Base-by-base conservation (phyloP, 139 green algal species). In the Zygnema cylindricum region DNA sequence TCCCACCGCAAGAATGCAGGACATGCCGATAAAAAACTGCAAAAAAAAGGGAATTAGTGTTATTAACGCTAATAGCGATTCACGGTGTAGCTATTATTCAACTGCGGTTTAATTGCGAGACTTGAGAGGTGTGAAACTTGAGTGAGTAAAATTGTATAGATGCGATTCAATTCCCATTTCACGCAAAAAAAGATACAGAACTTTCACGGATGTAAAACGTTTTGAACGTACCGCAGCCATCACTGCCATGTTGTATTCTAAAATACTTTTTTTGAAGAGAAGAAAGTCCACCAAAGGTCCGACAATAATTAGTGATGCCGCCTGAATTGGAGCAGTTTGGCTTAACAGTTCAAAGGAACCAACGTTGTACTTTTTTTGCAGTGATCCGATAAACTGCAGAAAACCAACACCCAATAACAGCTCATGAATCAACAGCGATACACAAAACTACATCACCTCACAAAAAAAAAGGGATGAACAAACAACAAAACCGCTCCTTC, bases 341-440 rank as follows among this genome's bases (percentile, higher is more conserved):
- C 93, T 92, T 57, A 98, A 93, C 81, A 98, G 93, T 94, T 98
- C 95, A 77, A 95, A 94, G n/a, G 91, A 94, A 3, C 93, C 92
- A 36, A 98, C 92, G 77, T 92, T 90, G 86, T 96, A 91, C 84
- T 95, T 95, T 83, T 95, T 94, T 92, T 98, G 96, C 77, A 98
- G 93, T 16, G 85, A 93, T 39, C 96, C 94, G 81, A 97, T 97
- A n/a, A 89, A 90, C 77, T n/a, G n/a, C n/a, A 81, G 77, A n/a
- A n/a, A n/a, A n/a, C n/a, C n/a, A n/a, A n/a, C n/a, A n/a, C n/a
- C 57, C 57, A 73, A 30, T n/a, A n/a, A 73, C 57, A 73, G 30
- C 30, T n/a, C 57, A 73, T n/a, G 57, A n/a, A n/a, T 73, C 30
- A 73, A 36, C 57, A 73, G 30, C 30, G 30, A 73, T 73, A 73